Base-by-base conservation (phyloP, 2,329 filamentous ascomycete genomes). In the Colletotrichum sp. region DNA sequence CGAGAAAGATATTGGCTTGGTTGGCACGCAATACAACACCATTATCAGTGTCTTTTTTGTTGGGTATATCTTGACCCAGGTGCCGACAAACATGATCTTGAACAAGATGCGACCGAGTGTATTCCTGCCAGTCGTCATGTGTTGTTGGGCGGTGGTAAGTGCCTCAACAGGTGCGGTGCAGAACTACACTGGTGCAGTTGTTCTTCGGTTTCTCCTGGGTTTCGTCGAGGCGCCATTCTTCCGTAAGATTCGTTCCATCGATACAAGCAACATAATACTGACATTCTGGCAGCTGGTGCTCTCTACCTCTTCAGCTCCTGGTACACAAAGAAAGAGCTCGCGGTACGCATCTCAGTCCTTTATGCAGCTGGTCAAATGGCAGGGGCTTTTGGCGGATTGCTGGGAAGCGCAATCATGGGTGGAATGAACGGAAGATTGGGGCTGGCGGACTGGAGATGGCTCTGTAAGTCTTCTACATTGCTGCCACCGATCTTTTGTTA, bases 391-490 rank as follows among this genome's bases (percentile, higher is more conserved):
- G 79, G 79, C 0, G 78, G 78, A 8, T 75, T 81, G 21, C 55
- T 81, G 2, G 78, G 78, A 6, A 77, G 76, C 64, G 79, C 76
- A 38, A 77, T 80, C 16, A 75, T 77, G 66, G 55, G 57, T 27
- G 74, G 78, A 47, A 79, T 83, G 63, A 76, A 82, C n/a, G 82
- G 82, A 6, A 76, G 69, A 8, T 66, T 54, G 6, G 63, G 63
- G 13, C 18, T 71, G 78, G 78, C 82, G 2, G 94, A 93, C 13
- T 97, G 94, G 94, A 87, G 94, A 70, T 96, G 93, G 93, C 93
- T 95, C 76, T 95, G 66, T 69, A 36, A 15, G 63, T 96, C 80
- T 94, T 96, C 80, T 94, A 1, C 24, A 51, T 57, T 57, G 38
- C 8, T 43, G 9, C 16, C 11, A 0, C 11, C 43, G 12, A 51